Evolutionary conservation across 441 rosid species (phyloP).

Genomic region (Corymbia calophylla): DNA sequence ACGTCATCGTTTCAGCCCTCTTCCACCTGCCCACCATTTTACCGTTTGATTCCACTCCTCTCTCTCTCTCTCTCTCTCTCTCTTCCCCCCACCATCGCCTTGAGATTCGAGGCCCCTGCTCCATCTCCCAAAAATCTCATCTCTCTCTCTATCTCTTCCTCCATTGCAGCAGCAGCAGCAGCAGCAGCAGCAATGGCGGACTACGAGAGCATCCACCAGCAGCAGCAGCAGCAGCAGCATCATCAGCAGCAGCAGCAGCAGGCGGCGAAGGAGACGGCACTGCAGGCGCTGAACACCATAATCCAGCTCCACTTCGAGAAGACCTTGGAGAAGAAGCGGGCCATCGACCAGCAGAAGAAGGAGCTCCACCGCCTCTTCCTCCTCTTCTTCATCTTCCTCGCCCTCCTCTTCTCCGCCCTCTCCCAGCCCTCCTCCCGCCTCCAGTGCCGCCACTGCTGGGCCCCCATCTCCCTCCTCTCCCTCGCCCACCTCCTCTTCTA

Average conservation of each 20-base stretch:
- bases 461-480: constrained; percentile 64
- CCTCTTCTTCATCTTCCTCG: constrained; percentile 80
- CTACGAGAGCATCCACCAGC: constrained; percentile 31
- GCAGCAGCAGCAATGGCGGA: constrained; percentile 57
- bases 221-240: constrained; percentile 26
- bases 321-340: constrained; percentile 83
- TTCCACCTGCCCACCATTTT: not conserved
- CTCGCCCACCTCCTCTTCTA: constrained; percentile 86
- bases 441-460: constrained; percentile 93
- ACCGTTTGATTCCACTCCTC: not conserved
- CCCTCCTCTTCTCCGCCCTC: constrained; percentile 43
- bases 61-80: too few species aligned
- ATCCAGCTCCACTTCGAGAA: constrained; percentile 97
- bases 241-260: not conserved
- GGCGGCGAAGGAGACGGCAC: constrained; percentile 58
- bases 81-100: not conserved
- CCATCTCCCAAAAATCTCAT: not conserved
- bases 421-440: constrained; percentile 53
- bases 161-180: not conserved
- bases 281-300: constrained; percentile 87
- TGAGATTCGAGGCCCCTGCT: not conserved
- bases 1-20: not conserved
- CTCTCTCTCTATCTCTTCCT: constrained; percentile 3
- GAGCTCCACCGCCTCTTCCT: constrained; percentile 80
- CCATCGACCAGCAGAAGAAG: constrained; percentile 94